phyloP scores from a whole-genome alignment of 2,329 filamentous ascomycete genomes.

The Clonostachys byssicola region DNA sequence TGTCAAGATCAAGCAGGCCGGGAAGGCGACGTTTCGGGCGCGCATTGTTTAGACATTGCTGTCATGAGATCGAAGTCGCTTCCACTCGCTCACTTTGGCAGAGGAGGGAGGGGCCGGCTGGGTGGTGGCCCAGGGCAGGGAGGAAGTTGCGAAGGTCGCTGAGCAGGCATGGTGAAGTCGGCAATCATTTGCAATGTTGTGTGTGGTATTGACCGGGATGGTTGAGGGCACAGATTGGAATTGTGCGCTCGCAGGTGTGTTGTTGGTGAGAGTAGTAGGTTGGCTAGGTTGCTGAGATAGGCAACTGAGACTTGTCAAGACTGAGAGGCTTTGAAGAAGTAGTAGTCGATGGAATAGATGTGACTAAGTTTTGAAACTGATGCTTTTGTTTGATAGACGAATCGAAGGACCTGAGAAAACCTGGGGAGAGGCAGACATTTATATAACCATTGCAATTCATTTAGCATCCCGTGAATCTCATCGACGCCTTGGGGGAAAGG shows the following conservation, averaged over 20 bases:
- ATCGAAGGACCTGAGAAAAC: background rate
- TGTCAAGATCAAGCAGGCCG: too few relatives aligned
- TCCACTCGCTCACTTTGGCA: conserved; percentile 53
- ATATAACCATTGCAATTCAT: background rate
- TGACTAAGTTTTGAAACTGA: background rate
- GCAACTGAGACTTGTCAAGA: conserved; percentile 5
- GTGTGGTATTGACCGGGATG: too few relatives aligned
- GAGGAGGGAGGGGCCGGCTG: conserved; percentile 59
- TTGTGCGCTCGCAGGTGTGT: background rate
- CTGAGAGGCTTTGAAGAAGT: conserved; percentile 1
- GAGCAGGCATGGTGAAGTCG: conserved; percentile 43
- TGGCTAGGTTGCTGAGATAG: conserved; percentile 1
- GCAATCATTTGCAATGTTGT: background rate
- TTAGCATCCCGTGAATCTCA: too few relatives aligned
- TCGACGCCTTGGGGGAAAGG: too few relatives aligned
- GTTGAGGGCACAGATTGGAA: too few relatives aligned
- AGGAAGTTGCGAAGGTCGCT: conserved; percentile 62
- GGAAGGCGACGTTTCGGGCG: too few relatives aligned
- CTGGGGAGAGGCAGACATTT: conserved; percentile 1
- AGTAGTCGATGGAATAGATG: conserved; percentile 2
- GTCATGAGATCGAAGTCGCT: background rate
- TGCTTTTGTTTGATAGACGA: background rate
- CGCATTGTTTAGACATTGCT: background rate
- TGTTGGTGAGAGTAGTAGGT: conserved; percentile 4
- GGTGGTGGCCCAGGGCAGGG: conserved; percentile 64